Percentiles rank a stretch among this genome's conserved stretches.
Evolutionary conservation across 2,329 filamentous ascomycete species (phyloP).

Genomic region (Venturiaceae sp.): DNA sequence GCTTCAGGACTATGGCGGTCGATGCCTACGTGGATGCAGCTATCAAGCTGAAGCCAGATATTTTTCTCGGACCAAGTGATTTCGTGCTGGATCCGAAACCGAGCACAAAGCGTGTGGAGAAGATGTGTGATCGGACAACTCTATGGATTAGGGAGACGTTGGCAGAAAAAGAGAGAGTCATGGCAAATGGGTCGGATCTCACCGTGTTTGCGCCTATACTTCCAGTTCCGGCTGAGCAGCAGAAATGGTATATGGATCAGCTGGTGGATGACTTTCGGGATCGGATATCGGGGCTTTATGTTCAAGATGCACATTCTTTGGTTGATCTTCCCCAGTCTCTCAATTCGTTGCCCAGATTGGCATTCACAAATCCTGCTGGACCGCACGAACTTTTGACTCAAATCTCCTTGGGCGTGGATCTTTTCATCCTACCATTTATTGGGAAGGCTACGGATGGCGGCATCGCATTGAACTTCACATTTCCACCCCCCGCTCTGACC

Average conservation of each 20-base stretch:
- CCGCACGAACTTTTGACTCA: constrained; percentile 73
- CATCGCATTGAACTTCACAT: constrained; percentile 70
- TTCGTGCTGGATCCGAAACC: constrained; percentile 44
- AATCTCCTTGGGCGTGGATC: constrained; percentile 65
- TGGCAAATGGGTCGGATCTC: constrained; percentile 14
- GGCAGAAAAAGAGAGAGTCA: constrained; percentile 23
- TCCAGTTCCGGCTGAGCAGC: constrained; percentile 63
- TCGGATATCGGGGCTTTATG: constrained; percentile 58
- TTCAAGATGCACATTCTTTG: constrained; percentile 67
- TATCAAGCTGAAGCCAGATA: constrained; percentile 62
- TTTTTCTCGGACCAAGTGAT: constrained; percentile 71
- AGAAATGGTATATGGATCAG: constrained; percentile 70
- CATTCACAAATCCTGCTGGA: constrained; percentile 57
- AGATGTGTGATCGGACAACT: constrained; percentile 81
- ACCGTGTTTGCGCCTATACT: constrained; percentile 54
- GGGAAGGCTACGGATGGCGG: constrained; percentile 70
- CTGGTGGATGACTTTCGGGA: constrained; percentile 51
- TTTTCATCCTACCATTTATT: constrained; percentile 70
- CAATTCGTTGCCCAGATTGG: constrained; percentile 58
- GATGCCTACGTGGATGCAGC: constrained; percentile 60
- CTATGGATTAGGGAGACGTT: constrained; percentile 68
- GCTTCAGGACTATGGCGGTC: constrained; percentile 63
- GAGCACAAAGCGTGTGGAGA: constrained; percentile 62
- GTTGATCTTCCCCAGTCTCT: constrained; percentile 55
- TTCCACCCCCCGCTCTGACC: constrained; percentile 40